phyloP scores from a whole-genome alignment of 1,284 basidiomycete genomes.

The Austroboletus niveus region DNA sequence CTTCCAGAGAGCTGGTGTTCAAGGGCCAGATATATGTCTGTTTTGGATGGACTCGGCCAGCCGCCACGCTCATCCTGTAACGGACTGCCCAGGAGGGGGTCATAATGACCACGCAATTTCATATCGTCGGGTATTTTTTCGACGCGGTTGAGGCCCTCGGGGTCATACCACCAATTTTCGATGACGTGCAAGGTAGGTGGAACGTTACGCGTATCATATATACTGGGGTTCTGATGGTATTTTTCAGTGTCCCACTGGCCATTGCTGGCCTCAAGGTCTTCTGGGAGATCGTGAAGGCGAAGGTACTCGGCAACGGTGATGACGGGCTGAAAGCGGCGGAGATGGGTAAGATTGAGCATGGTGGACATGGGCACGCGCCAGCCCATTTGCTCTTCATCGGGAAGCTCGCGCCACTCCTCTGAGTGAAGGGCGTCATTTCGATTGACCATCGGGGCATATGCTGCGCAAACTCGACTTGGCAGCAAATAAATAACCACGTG shows the following conservation, averaged over 20 bases:
- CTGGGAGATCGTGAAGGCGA: constrained; percentile 38
- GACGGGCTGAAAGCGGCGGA: constrained; percentile 40
- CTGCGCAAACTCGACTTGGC: constrained; percentile 30
- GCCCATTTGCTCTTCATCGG: constrained; percentile 42
- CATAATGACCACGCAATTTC: constrained; percentile 32
- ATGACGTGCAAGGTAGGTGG: constrained; percentile 35
- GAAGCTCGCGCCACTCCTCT: constrained; percentile 42
- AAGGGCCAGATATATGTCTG: constrained; percentile 18
- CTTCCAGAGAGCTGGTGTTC: constrained; percentile 18
- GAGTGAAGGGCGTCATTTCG: constrained; percentile 39
- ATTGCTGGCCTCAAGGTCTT: constrained; percentile 34
- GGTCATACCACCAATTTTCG: constrained; percentile 43
- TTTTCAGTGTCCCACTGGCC: constrained; percentile 38
- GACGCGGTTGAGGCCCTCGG: constrained; percentile 36
- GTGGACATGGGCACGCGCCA: constrained; percentile 39
- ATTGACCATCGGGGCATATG: constrained; percentile 40
- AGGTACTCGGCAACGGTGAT: constrained; percentile 44
- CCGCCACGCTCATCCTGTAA: constrained; percentile 22
- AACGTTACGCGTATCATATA: constrained; percentile 14
- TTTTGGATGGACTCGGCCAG: constrained; percentile 24
- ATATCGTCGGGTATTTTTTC: constrained; percentile 36
- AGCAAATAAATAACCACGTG: background rate
- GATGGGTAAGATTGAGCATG: constrained; percentile 46
- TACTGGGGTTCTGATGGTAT: constrained; percentile 25
- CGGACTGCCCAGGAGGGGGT: constrained; percentile 18